These are phyloP conservation scores for Biscogniauxia mediterranea DNA, from an alignment of 2,329 filamentous ascomycete genomes.

Conservation along the genomic window DNA sequence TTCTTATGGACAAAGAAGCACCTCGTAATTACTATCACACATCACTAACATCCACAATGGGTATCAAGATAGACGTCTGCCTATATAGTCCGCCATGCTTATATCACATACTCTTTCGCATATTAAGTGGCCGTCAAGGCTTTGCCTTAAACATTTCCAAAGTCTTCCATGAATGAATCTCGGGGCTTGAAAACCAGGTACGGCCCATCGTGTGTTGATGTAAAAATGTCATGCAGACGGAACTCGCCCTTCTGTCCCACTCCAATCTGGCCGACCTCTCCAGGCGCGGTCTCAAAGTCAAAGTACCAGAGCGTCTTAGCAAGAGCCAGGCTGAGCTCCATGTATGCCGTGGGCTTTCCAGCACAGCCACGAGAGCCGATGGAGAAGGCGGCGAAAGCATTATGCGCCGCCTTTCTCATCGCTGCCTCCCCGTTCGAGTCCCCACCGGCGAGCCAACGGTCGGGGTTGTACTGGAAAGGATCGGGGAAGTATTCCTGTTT, in stretches of 20 bases:
- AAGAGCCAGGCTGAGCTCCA: constrained; percentile 1
- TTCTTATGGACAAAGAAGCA: no score
- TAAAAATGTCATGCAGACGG: background rate
- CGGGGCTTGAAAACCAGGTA: background rate
- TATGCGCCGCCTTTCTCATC: background rate
- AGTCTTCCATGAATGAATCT: background rate
- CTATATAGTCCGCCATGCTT: no score
- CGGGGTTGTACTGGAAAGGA: constrained; percentile 7
- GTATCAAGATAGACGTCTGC: no score
- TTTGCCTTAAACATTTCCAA: no score
- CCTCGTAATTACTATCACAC: no score
- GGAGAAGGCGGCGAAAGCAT: constrained; percentile 5
- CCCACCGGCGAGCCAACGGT: constrained; percentile 15
- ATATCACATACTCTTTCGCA: no score
- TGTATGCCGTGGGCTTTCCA: constrained; percentile 4
- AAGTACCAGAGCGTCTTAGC: constrained; percentile 2
- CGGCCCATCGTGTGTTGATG: background rate
- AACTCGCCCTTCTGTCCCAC: background rate
- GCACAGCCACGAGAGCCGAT: constrained; percentile 1
- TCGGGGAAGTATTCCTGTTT: constrained; percentile 4
- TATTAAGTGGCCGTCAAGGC: no score
- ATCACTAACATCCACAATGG: no score
- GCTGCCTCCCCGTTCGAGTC: background rate
- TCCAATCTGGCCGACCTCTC: background rate
- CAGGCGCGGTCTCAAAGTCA: background rate